Conservation (phyloP, 129 eudicot genomes). For the Flaveria bidentis region DNA sequence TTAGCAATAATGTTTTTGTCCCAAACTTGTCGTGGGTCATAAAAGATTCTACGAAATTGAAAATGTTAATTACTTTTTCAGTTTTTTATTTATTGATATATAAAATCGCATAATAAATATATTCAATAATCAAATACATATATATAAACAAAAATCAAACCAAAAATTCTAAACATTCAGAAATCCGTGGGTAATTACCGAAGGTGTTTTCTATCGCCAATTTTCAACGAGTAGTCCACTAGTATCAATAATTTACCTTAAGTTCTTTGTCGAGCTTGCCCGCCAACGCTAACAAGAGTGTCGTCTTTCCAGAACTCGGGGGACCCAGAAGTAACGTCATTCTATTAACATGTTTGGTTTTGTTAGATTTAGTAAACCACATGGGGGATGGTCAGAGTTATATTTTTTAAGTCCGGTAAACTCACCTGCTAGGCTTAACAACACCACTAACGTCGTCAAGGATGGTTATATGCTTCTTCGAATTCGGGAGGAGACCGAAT, state of each 20-base stretch:
- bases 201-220: no score
- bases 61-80: no score
- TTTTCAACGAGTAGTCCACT: no score
- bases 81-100: no score
- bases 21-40: no score
- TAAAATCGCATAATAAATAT: no score
- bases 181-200: no score
- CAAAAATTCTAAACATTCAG: no score
- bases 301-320: conserved; percentile 88
- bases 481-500: conserved; percentile 47
- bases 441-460: conserved; percentile 67
- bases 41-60: no score
- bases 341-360: conserved; percentile 38
- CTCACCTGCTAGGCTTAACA: conserved; percentile 74
- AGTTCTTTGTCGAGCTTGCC: conserved; percentile 66
- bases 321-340: conserved; percentile 89
- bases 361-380: conserved; percentile 13
- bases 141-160: no score
- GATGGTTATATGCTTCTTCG: conserved; percentile 56
- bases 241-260: conserved; percentile 36
- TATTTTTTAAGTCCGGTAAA: neutral
- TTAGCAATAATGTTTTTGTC: no score
- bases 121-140: no score
- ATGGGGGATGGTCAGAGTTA: neutral
- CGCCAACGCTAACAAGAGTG: conserved; percentile 65